phyloP scores from a whole-genome alignment of 495 filamentous ascomycete species.

The Hypoxylon cercidicola region DNA sequence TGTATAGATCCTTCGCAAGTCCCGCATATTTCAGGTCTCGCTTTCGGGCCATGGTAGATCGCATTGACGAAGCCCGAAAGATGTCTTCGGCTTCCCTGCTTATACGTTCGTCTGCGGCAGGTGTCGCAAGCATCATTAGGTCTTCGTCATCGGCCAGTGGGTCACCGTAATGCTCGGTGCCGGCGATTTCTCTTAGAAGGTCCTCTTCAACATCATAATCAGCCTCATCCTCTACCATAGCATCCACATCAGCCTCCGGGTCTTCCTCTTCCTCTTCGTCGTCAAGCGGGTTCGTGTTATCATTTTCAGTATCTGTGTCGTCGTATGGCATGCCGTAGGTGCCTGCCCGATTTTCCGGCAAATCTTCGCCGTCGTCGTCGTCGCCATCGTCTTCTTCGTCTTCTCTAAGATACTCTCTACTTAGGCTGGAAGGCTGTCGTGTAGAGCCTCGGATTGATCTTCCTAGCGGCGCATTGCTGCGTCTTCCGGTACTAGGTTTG shows the following conservation, averaged over 20 bases:
- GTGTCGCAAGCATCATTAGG: slow-evolving; percentile 58
- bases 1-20: slow-evolving; percentile 63
- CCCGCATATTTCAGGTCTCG: slow-evolving; percentile 57
- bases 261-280: slow-evolving; percentile 46
- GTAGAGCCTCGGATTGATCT: slow-evolving; percentile 52
- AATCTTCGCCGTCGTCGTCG: slow-evolving; percentile 30
- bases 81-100: slow-evolving; percentile 58
- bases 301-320: slow-evolving; percentile 41
- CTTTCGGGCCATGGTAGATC: slow-evolving; percentile 42
- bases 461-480: slow-evolving; percentile 54
- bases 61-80: slow-evolving; percentile 55
- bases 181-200: slow-evolving; percentile 41
- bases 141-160: slow-evolving; percentile 49
- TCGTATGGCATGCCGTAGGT: slow-evolving; percentile 43
- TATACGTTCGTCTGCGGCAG: slow-evolving; percentile 57
- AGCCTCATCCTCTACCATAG: slow-evolving; percentile 45
- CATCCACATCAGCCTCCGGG: slow-evolving; percentile 53
- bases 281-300: slow-evolving; percentile 35
- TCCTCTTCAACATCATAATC: slow-evolving; percentile 44
- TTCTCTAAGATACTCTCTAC: slow-evolving; percentile 48
- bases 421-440: slow-evolving; percentile 50
- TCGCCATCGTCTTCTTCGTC: slow-evolving; percentile 45
- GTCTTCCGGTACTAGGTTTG: slow-evolving; percentile 47
- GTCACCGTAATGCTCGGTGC: slow-evolving; percentile 25
- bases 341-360: slow-evolving; percentile 47